These are phyloP conservation scores for Dillenia suffruticosa DNA, from an alignment of 164 flowering plant species.

Conservation along the genomic window DNA sequence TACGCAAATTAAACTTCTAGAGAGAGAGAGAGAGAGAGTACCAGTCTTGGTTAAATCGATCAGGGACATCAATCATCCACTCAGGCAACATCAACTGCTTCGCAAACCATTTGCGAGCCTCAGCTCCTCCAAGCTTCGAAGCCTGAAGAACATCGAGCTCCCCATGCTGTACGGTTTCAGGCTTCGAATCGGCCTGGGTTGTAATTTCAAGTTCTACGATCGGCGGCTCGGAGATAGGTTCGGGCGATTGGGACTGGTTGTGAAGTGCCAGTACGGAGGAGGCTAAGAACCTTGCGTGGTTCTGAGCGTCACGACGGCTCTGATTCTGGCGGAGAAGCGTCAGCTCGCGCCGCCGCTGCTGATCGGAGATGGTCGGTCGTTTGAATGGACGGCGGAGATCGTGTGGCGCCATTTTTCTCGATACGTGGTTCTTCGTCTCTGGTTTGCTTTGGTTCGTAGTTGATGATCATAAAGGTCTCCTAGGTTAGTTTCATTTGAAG, in stretches of 20 bases:
- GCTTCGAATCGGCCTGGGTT: constrained; percentile 13
- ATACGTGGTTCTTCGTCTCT: too few species aligned
- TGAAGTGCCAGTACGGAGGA: constrained; percentile 63
- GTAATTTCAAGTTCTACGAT: constrained; percentile 17
- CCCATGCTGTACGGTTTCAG: constrained; percentile 8
- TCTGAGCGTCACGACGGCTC: constrained; percentile 76
- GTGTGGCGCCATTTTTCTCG: constrained; percentile 57
- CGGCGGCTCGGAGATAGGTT: constrained; percentile 12
- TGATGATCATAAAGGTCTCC: too few species aligned
- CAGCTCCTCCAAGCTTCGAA: constrained; percentile 66
- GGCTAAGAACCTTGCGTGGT: constrained; percentile 75
- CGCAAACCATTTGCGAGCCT: constrained; percentile 85
- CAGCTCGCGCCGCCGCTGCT: constrained; percentile 78
- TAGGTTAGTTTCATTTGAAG: too few species aligned
- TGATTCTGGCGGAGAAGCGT: constrained; percentile 75
- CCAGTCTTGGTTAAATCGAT: constrained; percentile 67
- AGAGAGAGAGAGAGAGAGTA: constrained; percentile 9
- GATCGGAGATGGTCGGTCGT: constrained; percentile 79
- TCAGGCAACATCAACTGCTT: constrained; percentile 92
- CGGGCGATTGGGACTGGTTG: constrained; percentile 11
- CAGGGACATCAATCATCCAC: constrained; percentile 99
- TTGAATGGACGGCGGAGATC: constrained; percentile 83
- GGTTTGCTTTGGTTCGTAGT: too few species aligned
- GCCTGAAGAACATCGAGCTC: constrained; percentile 61
- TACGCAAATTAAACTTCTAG: background rate